phyloP scores from a whole-genome alignment of 1,284 basidiomycete species.

The Afroboletus lepidellus region DNA sequence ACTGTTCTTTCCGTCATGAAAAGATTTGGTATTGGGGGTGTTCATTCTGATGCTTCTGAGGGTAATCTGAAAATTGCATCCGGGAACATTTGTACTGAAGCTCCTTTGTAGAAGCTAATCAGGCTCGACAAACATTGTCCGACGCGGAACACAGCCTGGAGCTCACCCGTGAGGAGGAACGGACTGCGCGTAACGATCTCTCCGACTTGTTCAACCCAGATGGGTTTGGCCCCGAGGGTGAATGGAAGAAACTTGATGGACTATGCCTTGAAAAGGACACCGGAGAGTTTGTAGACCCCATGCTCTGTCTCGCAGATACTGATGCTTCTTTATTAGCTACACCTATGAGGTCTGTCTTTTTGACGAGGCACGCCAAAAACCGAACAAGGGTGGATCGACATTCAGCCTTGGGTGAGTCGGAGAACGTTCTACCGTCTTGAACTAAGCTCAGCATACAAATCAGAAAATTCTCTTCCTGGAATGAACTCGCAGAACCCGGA shows the following conservation, averaged over 20 bases:
- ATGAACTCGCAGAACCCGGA: constrained; percentile 57
- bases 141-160: constrained; percentile 58
- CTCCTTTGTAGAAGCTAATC: constrained; percentile 45
- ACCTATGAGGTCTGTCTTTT: constrained; percentile 98
- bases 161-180: constrained; percentile 45
- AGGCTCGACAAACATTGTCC: constrained; percentile 63
- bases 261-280: constrained; percentile 79
- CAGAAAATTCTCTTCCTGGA: constrained; percentile 80
- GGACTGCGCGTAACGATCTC: constrained; percentile 53
- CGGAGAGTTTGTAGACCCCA: constrained; percentile 72
- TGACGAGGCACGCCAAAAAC: constrained; percentile 84
- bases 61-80: constrained; percentile 40
- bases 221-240: constrained; percentile 80
- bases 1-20: constrained; percentile 64
- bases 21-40: constrained; percentile 60
- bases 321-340: constrained; percentile 57
- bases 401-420: constrained; percentile 81
- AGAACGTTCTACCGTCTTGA: background rate
- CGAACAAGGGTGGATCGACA: constrained; percentile 75
- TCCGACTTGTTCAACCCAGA: constrained; percentile 59
- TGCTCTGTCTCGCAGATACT: background rate
- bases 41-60: constrained; percentile 37
- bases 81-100: constrained; percentile 1
- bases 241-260: constrained; percentile 94
- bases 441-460: constrained; percentile 3